phyloP scores from a whole-genome alignment of 139 green algal genomes.

The Closterium sp. region DNA sequence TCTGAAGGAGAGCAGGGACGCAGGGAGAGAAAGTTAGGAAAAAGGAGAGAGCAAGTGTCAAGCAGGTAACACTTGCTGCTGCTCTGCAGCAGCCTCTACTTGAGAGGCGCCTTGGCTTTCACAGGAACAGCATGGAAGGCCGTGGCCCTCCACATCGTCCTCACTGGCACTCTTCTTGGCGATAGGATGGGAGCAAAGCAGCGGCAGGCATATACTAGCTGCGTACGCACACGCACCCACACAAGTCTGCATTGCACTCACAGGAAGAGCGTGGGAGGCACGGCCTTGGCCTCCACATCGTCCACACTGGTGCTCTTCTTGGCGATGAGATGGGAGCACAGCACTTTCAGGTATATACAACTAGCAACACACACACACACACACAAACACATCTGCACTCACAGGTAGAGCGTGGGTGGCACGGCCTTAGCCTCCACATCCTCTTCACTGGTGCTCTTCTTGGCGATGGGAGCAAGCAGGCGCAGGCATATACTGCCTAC shows the following conservation, averaged over 20 bases:
- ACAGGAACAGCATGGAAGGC: too few relatives aligned
- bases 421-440: too few relatives aligned
- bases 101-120: background rate
- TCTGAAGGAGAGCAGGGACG: background rate
- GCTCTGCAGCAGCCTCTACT: background rate
- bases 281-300: background rate
- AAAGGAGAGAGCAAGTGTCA: background rate
- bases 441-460: too few relatives aligned
- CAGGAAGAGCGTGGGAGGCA: background rate
- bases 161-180: too few relatives aligned
- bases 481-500: background rate
- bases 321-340: too few relatives aligned
- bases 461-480: too few relatives aligned
- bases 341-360: too few relatives aligned
- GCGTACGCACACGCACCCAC: background rate
- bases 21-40: background rate
- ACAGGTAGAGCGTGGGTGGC: background rate
- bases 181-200: too few relatives aligned
- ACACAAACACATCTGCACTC: background rate
- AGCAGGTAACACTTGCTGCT: background rate
- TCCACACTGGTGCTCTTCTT: too few relatives aligned
- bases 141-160: too few relatives aligned
- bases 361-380: background rate
- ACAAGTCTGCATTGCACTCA: background rate
- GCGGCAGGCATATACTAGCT: background rate